Evolutionary conservation across 148 eudicot genomes (phyloP).

Genomic region (Polygonum maritimum): DNA sequence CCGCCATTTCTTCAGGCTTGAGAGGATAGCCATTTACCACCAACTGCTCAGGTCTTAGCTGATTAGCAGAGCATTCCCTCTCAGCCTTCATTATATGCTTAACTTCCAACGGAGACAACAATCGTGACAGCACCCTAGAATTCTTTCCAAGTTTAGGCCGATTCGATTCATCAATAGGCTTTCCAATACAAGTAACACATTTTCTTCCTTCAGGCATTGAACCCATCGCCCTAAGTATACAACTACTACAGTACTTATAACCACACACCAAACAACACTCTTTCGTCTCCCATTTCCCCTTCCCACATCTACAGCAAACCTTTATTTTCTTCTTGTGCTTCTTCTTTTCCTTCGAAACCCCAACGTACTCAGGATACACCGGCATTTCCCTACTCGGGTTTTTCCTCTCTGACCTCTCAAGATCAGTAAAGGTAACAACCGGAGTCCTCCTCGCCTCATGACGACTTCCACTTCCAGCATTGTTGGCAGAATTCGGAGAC

Average conservation of each 20-base stretch:
- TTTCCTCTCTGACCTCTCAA: conserved; percentile 52
- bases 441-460: conserved; percentile 61
- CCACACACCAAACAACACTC: conserved; percentile 85
- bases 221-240: conserved; percentile 97
- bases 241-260: conserved; percentile 76
- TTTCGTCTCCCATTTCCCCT: conserved; percentile 92
- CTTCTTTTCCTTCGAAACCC: conserved; percentile 55
- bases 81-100: conserved; percentile 97
- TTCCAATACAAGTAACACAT: conserved; percentile 90
- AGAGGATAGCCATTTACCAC: conserved; percentile 70
- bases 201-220: conserved; percentile 99
- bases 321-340: conserved; percentile 43
- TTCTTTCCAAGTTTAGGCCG: conserved; percentile 66
- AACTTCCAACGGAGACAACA: conserved; percentile 87
- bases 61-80: conserved; percentile 93
- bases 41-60: conserved; percentile 93
- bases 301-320: conserved; percentile 81
- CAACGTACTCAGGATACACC: conserved; percentile 54
- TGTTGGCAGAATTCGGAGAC: conserved; percentile 61
- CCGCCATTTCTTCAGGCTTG: conserved; percentile 92
- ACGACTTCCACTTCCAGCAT: conserved; percentile 17
- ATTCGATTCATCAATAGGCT: conserved; percentile 77
- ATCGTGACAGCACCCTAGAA: conserved; percentile 66
- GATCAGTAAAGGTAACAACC: conserved; percentile 70
- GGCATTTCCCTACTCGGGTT: conserved; percentile 29